Percentiles rank a stretch among this genome's conserved stretches.
Conservation (phyloP, 164 flowering plant genomes). For the Vitis rotundifolia region DNA sequence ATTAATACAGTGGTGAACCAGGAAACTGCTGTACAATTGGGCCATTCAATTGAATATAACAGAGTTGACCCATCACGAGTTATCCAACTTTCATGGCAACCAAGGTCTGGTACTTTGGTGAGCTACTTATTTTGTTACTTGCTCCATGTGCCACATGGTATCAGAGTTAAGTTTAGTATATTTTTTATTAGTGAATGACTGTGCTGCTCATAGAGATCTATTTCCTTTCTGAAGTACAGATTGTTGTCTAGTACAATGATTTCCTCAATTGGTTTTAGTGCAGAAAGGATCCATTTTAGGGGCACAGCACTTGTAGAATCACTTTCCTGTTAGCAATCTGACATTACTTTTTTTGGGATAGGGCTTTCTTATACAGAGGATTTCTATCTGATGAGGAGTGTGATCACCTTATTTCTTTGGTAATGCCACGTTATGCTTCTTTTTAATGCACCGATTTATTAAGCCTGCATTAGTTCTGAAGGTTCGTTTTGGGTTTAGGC, state of each 20-base stretch:
- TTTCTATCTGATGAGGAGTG: constrained; percentile 80
- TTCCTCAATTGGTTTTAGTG: too few species aligned
- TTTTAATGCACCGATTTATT: not conserved
- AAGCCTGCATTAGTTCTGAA: constrained; percentile 1
- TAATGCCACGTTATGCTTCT: constrained; percentile 27
- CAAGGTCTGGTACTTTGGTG: constrained; percentile 73
- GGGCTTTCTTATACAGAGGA: constrained; percentile 74
- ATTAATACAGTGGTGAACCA: constrained; percentile 25
- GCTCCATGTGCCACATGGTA: not conserved
- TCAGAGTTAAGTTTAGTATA: too few species aligned
- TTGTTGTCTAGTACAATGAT: too few species aligned
- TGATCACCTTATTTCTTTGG: constrained; percentile 72
- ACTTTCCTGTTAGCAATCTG: constrained; percentile 16
- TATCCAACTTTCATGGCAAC: constrained; percentile 69
- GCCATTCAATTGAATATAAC: constrained; percentile 20
- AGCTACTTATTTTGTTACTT: not conserved
- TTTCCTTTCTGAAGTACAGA: too few species aligned
- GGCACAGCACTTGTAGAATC: too few species aligned
- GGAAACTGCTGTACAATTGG: constrained; percentile 21
- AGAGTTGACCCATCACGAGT: constrained; percentile 65
- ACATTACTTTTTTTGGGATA: constrained; percentile 27
- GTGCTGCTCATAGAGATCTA: too few species aligned
- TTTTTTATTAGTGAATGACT: too few species aligned
- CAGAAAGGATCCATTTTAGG: too few species aligned
- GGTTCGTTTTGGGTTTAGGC: constrained; percentile 20